Evolutionary conservation across 768 basidiomycete species (phyloP).

Genomic region (Kwoniella bestiolae): DNA sequence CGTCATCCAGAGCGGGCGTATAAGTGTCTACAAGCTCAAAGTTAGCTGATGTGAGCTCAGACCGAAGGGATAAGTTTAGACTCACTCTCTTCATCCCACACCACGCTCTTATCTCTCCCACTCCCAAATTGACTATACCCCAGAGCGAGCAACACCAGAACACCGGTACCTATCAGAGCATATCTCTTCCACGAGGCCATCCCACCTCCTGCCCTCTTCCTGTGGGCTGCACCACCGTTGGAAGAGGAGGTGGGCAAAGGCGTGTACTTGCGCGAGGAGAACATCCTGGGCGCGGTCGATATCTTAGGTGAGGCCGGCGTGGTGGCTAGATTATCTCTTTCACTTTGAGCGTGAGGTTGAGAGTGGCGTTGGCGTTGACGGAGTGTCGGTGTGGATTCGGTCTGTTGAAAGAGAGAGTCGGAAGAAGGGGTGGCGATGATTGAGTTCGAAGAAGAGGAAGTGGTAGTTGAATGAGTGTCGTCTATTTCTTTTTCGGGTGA

Average conservation of each 20-base stretch:
- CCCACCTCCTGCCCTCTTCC: conserved; percentile 46
- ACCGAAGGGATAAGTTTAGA: neutral
- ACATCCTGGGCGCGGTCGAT: conserved; percentile 38
- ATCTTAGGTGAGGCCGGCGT: conserved; percentile 25
- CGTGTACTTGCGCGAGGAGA: conserved; percentile 51
- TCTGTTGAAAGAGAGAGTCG: conserved; percentile 3
- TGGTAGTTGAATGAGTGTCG: conserved; percentile 7
- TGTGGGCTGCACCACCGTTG: neutral
- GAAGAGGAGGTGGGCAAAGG: conserved; percentile 44
- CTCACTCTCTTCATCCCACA: conserved; percentile 47
- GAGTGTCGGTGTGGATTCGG: no score
- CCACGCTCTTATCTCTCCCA: conserved; percentile 14
- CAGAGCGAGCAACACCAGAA: conserved; percentile 35
- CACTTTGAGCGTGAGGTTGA: neutral
- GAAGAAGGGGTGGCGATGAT: conserved; percentile 10
- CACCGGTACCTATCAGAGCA: conserved; percentile 41
- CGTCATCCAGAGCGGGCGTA: conserved; percentile 37
- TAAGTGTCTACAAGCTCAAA: conserved; percentile 36
- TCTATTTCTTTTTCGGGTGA: neutral
- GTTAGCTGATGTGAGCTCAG: neutral
- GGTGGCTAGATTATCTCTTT: neutral
- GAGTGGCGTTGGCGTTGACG: neutral
- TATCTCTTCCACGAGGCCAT: conserved; percentile 52
- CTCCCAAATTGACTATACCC: conserved; percentile 25
- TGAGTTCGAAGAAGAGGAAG: neutral